phyloP scores from a whole-genome alignment of 805 yeast genomes.

The Vanderwaltozyma tropicalis region DNA sequence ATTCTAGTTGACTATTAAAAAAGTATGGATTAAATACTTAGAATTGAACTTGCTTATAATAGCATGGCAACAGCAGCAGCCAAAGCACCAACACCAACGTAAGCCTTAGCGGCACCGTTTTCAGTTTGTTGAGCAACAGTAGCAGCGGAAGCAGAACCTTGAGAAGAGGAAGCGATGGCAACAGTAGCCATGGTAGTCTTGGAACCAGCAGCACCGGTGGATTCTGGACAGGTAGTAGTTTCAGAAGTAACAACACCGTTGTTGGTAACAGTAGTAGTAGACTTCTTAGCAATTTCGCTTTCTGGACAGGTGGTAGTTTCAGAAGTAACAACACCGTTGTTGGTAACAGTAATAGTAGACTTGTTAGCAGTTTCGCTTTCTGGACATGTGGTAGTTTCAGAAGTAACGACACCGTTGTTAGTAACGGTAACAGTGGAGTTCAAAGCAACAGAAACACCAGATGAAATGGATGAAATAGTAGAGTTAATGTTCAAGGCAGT shows the following conservation, averaged over 20 bases:
- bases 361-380: neutral
- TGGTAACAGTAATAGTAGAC: neutral
- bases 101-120: conserved; percentile 4
- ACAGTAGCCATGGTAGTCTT: neutral
- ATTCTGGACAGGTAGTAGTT: neutral
- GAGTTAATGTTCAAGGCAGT: too few species aligned
- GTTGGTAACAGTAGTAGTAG: neutral
- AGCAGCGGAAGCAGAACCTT: neutral
- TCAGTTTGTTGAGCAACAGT: conserved; percentile 5
- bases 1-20: neutral
- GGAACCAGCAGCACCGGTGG: too few species aligned
- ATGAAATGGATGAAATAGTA: too few species aligned
- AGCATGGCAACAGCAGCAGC: conserved; percentile 6
- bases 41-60: neutral
- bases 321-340: conserved; percentile 1
- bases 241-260: neutral
- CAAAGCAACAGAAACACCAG: neutral
- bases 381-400: conserved; percentile 16
- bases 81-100: conserved; percentile 4
- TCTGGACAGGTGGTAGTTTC: conserved; percentile 5
- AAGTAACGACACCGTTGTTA: conserved; percentile 17
- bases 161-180: neutral
- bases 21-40: neutral
- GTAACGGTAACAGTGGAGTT: conserved; percentile 14
- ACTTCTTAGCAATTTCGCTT: neutral